Base-by-base conservation (phyloP, 176 grass and related monocot genomes). In the Cenchrus americanus region DNA sequence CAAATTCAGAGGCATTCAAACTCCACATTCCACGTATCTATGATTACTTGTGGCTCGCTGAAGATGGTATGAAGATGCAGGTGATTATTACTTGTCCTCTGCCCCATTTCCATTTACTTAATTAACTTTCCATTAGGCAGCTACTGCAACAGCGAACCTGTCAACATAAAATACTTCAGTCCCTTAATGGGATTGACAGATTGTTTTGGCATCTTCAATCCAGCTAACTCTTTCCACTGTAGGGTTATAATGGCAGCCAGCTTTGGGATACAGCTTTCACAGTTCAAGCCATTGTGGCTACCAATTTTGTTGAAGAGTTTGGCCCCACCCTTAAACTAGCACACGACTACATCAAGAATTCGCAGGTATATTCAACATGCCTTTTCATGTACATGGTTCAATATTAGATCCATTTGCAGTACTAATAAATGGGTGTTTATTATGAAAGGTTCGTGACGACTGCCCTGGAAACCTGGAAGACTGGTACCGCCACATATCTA, bases 61-160 rank as follows among this genome's bases (percentile, higher is more conserved):
- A 97, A 94, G 94, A 97, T 91, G 94, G 94, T 76, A 94, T 97
- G 94, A 97, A 97, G 84, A 94, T 94, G 94, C 86, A 92, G 90
- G 94, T 96, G 22, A 57, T 51, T 27, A 10, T 41, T 77, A 19
- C 10, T 61, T 61, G 17, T 54, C 14, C 17, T 54, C 55, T 43
- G 11, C 5, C 23, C 8, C n/a, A 67, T 71, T 82, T 87, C 26
- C 80, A 21, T 55, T 12, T 30, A 17, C 14, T 76, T 63, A 4
- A 14, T 71, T 44, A 44, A 8, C 43, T 44, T 44, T 44, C 43
- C 43, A 44, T 44, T 44, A 44, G 43, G 43, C 43, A 44, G 43
- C 6, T 44, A 44, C 43, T 44, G 43, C 43, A 44, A 44, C 43
- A 44, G 43, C 43, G 43, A 44, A 44, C 43, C 43, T 44, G 43